Conservation (phyloP, 169 alveolate genomes). For the Cardiosporidium cionae region DNA sequence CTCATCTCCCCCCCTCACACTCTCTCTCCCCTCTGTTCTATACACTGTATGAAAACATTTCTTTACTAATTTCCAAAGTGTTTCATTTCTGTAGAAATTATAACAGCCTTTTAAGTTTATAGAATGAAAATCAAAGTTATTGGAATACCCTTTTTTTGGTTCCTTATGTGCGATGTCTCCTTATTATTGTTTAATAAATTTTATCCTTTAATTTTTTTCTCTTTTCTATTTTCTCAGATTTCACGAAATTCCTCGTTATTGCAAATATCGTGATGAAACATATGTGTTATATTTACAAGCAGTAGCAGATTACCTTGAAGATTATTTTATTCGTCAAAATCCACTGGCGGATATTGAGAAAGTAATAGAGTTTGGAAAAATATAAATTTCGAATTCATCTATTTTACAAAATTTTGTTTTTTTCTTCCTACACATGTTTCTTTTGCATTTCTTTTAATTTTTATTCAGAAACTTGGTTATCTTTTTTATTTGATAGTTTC, state of each 20-base stretch:
- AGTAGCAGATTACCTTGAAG: not conserved
- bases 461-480: not conserved
- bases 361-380: not conserved
- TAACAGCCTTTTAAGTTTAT: too few relatives aligned
- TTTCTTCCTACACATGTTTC: not conserved
- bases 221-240: not conserved
- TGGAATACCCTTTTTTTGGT: too few relatives aligned
- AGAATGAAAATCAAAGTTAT: too few relatives aligned
- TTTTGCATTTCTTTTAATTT: not conserved
- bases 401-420: not conserved
- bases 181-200: not conserved
- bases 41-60: too few relatives aligned
- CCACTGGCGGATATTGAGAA: not conserved
- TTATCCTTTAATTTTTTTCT: not conserved
- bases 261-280: conserved; percentile 1
- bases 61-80: too few relatives aligned
- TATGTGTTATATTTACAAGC: not conserved
- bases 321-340: not conserved
- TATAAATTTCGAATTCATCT: not conserved
- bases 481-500: not conserved
- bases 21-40: too few relatives aligned
- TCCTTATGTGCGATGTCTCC: too few relatives aligned
- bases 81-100: too few relatives aligned
- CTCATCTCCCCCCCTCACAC: not conserved
- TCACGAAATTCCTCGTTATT: conserved; percentile 6